These are phyloP conservation scores for Aspergillus japonicus DNA, from an alignment of 2,329 filamentous ascomycete species.

Conservation along the genomic window DNA sequence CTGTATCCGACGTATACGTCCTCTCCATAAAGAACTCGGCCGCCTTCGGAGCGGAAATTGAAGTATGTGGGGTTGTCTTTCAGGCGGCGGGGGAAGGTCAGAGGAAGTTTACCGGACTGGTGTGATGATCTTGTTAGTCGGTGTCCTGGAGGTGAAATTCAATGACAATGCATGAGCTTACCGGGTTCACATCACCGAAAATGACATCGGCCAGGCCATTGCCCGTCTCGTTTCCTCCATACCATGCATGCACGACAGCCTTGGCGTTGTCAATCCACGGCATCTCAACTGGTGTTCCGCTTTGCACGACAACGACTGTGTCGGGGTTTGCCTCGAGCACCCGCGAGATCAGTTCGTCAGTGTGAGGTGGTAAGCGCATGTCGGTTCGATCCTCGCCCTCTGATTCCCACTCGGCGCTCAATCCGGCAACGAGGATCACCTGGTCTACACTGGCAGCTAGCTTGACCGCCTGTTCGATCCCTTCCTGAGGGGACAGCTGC, in stretches of 20 bases:
- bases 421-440: slow-evolving; percentile 69
- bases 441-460: slow-evolving; percentile 69
- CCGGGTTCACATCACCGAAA: slow-evolving; percentile 67
- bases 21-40: slow-evolving; percentile 70
- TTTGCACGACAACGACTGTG: slow-evolving; percentile 70
- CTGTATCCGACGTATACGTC: slow-evolving; percentile 77
- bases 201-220: slow-evolving; percentile 74
- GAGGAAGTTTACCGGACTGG: slow-evolving; percentile 65
- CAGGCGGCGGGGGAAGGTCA: slow-evolving; percentile 32
- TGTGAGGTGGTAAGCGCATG: slow-evolving; percentile 50
- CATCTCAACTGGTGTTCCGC: slow-evolving; percentile 62
- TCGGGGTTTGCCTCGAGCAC: slow-evolving; percentile 65
- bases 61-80: slow-evolving; percentile 59
- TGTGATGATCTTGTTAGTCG: neutral
- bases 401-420: slow-evolving; percentile 61
- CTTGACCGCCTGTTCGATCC: slow-evolving; percentile 51
- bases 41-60: slow-evolving; percentile 67
- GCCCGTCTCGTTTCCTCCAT: slow-evolving; percentile 75
- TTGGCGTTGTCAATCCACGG: slow-evolving; percentile 43
- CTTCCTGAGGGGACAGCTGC: slow-evolving; percentile 12
- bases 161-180: neutral
- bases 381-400: slow-evolving; percentile 58
- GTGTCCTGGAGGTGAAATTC: neutral
- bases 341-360: slow-evolving; percentile 57
- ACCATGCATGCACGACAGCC: slow-evolving; percentile 72